Evolutionary conservation across 495 filamentous ascomycete genomes (phyloP).

Genomic region (Trichoderma gamsii): DNA sequence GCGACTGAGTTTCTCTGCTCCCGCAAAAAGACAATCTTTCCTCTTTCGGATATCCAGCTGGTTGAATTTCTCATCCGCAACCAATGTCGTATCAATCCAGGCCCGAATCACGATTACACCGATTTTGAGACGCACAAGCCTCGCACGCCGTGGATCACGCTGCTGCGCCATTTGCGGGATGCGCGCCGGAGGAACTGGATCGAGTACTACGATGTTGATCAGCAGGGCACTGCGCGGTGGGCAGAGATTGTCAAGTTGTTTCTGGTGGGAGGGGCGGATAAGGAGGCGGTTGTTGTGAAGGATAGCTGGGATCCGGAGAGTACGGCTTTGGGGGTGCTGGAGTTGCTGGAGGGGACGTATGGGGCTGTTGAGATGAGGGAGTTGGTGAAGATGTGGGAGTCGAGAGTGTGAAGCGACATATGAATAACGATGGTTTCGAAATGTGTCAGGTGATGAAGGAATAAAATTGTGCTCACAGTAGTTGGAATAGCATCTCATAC

Average conservation of each 20-base stretch:
- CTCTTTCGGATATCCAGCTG: slow-evolving; percentile 14
- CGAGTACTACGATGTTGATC: slow-evolving; percentile 16
- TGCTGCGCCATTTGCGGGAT: slow-evolving; percentile 19
- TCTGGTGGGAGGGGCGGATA: slow-evolving; percentile 10
- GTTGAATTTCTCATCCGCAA: slow-evolving; percentile 8
- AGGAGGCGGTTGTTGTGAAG: slow-evolving; percentile 1
- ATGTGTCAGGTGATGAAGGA: too few relatives aligned
- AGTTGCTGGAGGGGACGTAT: slow-evolving; percentile 16
- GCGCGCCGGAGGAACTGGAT: slow-evolving; percentile 20
- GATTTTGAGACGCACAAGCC: not conserved
- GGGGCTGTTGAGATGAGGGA: slow-evolving; percentile 11
- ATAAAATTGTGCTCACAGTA: not conserved
- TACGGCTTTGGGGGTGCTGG: slow-evolving; percentile 10
- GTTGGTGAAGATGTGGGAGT: slow-evolving; percentile 19
- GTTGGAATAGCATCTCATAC: too few relatives aligned
- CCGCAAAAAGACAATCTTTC: slow-evolving; percentile 18
- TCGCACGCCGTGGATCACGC: slow-evolving; percentile 18
- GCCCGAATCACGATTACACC: not conserved
- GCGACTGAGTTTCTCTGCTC: slow-evolving; percentile 19
- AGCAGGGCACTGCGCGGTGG: slow-evolving; percentile 18
- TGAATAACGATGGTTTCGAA: too few relatives aligned
- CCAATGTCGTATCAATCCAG: slow-evolving; percentile 12
- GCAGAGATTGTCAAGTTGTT: slow-evolving; percentile 15
- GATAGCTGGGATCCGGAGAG: slow-evolving; percentile 13
- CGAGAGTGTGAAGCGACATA: slow-evolving; percentile 28